phyloP scores from a whole-genome alignment of 371 early-diverging fungal species.

The Actinomucor elegans region DNA sequence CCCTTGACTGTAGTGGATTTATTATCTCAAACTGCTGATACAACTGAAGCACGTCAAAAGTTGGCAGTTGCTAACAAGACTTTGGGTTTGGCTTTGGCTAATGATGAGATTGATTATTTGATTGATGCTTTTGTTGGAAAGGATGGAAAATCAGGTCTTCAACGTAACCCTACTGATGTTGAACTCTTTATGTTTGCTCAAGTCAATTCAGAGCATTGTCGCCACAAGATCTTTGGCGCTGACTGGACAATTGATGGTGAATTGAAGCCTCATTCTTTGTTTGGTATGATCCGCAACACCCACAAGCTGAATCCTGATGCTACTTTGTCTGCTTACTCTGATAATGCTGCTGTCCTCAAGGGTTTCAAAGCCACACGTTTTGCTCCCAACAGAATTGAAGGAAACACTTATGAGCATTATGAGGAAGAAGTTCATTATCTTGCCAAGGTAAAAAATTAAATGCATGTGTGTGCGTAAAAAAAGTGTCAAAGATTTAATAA shows the following conservation, averaged over 20 bases:
- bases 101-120: conserved; percentile 94
- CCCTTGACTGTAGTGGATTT: conserved; percentile 77
- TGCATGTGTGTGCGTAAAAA: background rate
- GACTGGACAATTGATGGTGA: conserved; percentile 93
- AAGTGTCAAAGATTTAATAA: too few relatives aligned
- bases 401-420: conserved; percentile 50
- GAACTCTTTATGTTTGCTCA: conserved; percentile 99
- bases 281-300: conserved; percentile 94
- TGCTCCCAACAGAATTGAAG: conserved; percentile 49
- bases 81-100: conserved; percentile 90
- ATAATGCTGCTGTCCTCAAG: conserved; percentile 95
- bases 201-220: conserved; percentile 98
- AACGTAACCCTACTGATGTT: conserved; percentile 94
- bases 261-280: conserved; percentile 77
- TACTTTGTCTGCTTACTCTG: conserved; percentile 93
- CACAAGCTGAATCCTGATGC: conserved; percentile 76
- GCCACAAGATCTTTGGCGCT: conserved; percentile 97
- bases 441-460: conserved; percentile 60
- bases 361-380: conserved; percentile 77
- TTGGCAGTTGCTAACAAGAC: conserved; percentile 80
- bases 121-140: conserved; percentile 80
- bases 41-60: conserved; percentile 51
- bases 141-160: conserved; percentile 45
- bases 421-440: conserved; percentile 82
- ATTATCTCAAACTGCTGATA: conserved; percentile 34